Base-by-base conservation (phyloP, 352 stramenopile species). In the Pythium folliculosum region DNA sequence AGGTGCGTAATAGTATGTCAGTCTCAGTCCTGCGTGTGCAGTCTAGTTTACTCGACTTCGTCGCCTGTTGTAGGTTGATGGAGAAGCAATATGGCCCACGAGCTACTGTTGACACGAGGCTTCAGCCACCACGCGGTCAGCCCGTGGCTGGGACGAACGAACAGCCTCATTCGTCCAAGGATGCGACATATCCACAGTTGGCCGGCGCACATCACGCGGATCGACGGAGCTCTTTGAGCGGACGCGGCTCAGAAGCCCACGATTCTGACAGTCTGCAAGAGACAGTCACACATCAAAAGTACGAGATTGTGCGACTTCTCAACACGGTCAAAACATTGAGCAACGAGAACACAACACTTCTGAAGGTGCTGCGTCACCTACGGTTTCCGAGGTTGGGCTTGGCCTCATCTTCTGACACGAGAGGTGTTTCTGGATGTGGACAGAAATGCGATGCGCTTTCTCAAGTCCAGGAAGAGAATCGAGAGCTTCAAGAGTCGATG, bases 311-410 rank as follows among this genome's bases (percentile, higher is more conserved):
- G 40, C 83, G 88, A 13, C 66, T 96, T 3, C 69, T 94, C 21
- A 93, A 92, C 25, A 89, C 84, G 0, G 83, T 96, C 16, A 96
- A 96, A 70, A 90, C 88, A 2, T 80, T 96, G 38, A 94, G 86
- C 47, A 82, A 73, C 3, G 88, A 96, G 60, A 96, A 96, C 54
- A 89, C 86, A 5, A 92, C 87, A 43, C 72, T 96, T 10, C 69
- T 94, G 13, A 93, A 92, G 76, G 88, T 96, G 27, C 27, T 6
- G 27, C 5, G 27, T 32, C 3, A 6, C 2, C 27, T 5, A 5
- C 27, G 3, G 27, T 32, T 32, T 32, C 5, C 27, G 5, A 2
- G 2, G 27, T 32, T 32, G 3, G 27, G 27, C 2, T 32, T 32
- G 5, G 2, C 27, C 27, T 32, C 27, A 2, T 32, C 27, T 2